phyloP scores from a whole-genome alignment of 2,329 filamentous ascomycete genomes.

The Diaporthe sp. region DNA sequence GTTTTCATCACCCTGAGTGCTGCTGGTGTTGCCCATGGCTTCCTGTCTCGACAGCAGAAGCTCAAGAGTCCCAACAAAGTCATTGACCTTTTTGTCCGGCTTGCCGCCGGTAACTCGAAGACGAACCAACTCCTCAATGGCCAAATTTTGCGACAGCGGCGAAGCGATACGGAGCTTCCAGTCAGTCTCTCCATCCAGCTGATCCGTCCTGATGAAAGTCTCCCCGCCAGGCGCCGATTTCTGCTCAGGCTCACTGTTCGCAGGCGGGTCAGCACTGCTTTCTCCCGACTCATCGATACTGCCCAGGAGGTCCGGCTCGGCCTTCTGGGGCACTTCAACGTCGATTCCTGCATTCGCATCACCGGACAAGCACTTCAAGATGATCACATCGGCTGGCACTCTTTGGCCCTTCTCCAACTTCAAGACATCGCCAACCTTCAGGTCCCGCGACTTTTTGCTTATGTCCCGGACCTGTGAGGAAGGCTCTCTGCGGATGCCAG shows the following conservation, averaged over 20 bases:
- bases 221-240: constrained; percentile 74
- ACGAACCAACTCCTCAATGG: constrained; percentile 78
- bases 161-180: constrained; percentile 96
- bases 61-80: constrained; percentile 92
- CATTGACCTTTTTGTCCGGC: constrained; percentile 93
- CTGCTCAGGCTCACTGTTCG: constrained; percentile 47
- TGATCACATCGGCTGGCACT: constrained; percentile 93
- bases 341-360: constrained; percentile 49
- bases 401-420: constrained; percentile 93
- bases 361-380: constrained; percentile 78
- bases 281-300: constrained; percentile 51
- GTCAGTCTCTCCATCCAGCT: constrained; percentile 97
- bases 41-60: constrained; percentile 70
- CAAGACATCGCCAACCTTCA: constrained; percentile 96
- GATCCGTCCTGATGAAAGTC: constrained; percentile 97
- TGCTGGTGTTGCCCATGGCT: constrained; percentile 59
- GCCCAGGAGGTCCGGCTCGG: constrained; percentile 59
- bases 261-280: constrained; percentile 52
- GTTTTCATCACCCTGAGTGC: constrained; percentile 52
- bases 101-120: constrained; percentile 85
- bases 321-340: constrained; percentile 48
- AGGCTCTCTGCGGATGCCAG: constrained; percentile 54
- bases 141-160: constrained; percentile 84
- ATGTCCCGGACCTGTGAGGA: constrained; percentile 74
- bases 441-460: constrained; percentile 84